These are phyloP conservation scores for Kuraishia cidri DNA, from an alignment of 805 yeast species.

Conservation along the genomic window DNA sequence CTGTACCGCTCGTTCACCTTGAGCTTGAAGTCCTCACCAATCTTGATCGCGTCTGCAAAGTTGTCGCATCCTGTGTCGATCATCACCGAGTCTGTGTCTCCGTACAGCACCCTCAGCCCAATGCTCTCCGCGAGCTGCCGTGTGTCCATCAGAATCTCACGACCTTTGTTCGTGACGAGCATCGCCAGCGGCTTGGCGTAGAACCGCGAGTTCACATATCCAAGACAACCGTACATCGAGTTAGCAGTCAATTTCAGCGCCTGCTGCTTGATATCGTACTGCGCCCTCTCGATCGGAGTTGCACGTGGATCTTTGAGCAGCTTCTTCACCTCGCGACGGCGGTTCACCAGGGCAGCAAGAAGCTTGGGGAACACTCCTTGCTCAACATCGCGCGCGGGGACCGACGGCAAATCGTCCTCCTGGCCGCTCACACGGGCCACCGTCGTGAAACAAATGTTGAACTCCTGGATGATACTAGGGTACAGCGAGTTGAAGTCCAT, in stretches of 20 bases:
- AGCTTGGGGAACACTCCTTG: conserved; percentile 86
- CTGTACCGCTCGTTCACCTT: conserved; percentile 85
- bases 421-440: conserved; percentile 57
- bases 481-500: conserved; percentile 98
- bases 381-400: conserved; percentile 47
- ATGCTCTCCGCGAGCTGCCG: conserved; percentile 84
- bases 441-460: conserved; percentile 93
- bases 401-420: conserved; percentile 56
- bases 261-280: conserved; percentile 91
- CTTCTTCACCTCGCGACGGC: conserved; percentile 90
- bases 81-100: conserved; percentile 99
- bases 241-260: conserved; percentile 96
- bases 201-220: conserved; percentile 84
- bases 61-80: conserved; percentile 77
- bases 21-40: conserved; percentile 79
- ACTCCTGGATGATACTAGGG: conserved; percentile 96
- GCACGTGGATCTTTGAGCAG: conserved; percentile 69
- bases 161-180: conserved; percentile 90
- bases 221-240: conserved; percentile 99
- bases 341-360: conserved; percentile 72
- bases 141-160: conserved; percentile 91
- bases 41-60: conserved; percentile 64
- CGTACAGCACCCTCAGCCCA: conserved; percentile 82
- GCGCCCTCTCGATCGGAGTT: conserved; percentile 57
- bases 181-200: conserved; percentile 95